phyloP scores from a whole-genome alignment of 163 green algal genomes.

The Scenedesmus sp. region DNA sequence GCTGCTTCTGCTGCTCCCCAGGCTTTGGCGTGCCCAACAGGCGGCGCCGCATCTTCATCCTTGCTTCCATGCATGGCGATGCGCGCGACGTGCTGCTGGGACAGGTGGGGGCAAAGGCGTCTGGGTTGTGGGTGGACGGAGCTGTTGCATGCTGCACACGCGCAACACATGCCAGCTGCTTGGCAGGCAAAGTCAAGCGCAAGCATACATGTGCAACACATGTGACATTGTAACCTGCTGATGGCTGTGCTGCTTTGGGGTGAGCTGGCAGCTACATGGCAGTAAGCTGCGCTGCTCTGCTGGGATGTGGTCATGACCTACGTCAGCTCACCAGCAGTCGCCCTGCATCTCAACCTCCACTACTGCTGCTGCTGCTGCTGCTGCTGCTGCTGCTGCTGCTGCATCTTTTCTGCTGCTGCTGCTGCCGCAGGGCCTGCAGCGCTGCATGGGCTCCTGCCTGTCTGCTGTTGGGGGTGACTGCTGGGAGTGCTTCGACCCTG shows the following conservation, averaged over 20 bases:
- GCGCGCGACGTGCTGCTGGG: constrained; percentile 89
- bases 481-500: constrained; percentile 72
- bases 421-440: constrained; percentile 71
- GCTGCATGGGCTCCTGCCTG: constrained; percentile 72
- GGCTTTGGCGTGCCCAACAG: constrained; percentile 91
- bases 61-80: constrained; percentile 90
- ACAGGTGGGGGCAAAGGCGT: constrained; percentile 62
- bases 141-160: background rate
- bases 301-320: background rate
- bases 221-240: too few relatives aligned
- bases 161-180: background rate
- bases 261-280: too few relatives aligned
- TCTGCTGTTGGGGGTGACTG: constrained; percentile 51
- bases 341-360: too few relatives aligned
- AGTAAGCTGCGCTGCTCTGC: background rate
- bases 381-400: constrained; percentile 51
- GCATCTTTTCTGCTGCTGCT: constrained; percentile 78
- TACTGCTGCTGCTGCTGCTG: background rate
- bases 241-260: too few relatives aligned
- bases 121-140: background rate
- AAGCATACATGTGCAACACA: too few relatives aligned
- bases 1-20: constrained; percentile 37
- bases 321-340: too few relatives aligned
- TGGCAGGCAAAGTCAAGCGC: background rate
- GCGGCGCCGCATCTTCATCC: constrained; percentile 85